Percentiles rank a stretch among this genome's conserved stretches.
Evolutionary conservation across 2,329 filamentous ascomycete species (phyloP).

Genomic region (Trichoderma koningii): DNA sequence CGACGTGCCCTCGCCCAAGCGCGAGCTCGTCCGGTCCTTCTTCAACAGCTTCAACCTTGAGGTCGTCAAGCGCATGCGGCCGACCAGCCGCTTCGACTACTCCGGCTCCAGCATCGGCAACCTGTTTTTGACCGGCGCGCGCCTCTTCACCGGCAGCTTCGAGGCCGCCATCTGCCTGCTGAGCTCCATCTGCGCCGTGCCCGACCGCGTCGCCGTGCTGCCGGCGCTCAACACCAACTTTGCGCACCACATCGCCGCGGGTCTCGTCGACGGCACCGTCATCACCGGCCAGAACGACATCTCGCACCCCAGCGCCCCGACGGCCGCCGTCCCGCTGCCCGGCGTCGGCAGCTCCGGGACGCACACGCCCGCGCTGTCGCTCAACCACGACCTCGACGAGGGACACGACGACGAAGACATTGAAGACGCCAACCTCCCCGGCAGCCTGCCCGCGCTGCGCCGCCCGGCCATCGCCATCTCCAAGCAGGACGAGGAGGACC

Average conservation of each 20-base stretch:
- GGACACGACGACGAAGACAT: slow-evolving; percentile 55
- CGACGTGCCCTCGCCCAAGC: slow-evolving; percentile 68
- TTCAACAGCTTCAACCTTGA: slow-evolving; percentile 77
- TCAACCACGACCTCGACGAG: slow-evolving; percentile 52
- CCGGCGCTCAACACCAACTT: slow-evolving; percentile 95
- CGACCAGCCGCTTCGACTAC: slow-evolving; percentile 75
- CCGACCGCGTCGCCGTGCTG: slow-evolving; percentile 73
- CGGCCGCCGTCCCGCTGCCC: slow-evolving; percentile 43
- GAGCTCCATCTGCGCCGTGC: slow-evolving; percentile 82
- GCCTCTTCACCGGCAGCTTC: slow-evolving; percentile 88
- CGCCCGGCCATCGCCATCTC: slow-evolving; percentile 80
- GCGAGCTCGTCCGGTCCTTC: slow-evolving; percentile 75
- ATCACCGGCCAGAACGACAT: slow-evolving; percentile 94
- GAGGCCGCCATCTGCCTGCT: slow-evolving; percentile 91
- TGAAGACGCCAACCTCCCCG: slow-evolving; percentile 79
- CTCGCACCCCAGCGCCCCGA: slow-evolving; percentile 75
- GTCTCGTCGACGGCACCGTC: slow-evolving; percentile 70
- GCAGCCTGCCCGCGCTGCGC: slow-evolving; percentile 76
- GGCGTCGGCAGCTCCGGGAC: slow-evolving; percentile 28
- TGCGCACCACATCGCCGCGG: slow-evolving; percentile 88
- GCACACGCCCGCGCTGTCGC: slow-evolving; percentile 36
- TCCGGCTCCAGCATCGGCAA: slow-evolving; percentile 76
- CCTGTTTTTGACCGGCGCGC: slow-evolving; percentile 78
- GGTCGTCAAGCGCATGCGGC: slow-evolving; percentile 73
- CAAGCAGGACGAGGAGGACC: slow-evolving; percentile 73